Conservation (phyloP, 1,139 yeast genomes). For the Debaryomyces coudertii region DNA sequence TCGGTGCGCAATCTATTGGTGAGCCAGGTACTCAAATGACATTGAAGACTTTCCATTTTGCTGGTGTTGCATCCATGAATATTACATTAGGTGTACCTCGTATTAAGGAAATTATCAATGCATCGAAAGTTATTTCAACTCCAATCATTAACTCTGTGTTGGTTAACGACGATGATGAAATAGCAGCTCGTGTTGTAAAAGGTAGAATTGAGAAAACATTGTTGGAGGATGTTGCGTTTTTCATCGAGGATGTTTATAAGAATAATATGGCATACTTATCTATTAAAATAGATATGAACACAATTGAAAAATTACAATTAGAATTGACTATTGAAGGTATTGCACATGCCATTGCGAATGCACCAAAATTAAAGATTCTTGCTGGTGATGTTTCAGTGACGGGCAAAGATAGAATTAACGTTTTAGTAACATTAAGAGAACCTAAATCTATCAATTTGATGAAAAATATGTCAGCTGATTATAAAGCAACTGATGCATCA, state of each 20-base stretch:
- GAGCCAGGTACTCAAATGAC: slow-evolving; percentile 99
- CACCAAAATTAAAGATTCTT: slow-evolving; percentile 86
- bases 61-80: slow-evolving; percentile 99
- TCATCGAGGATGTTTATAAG: slow-evolving; percentile 91
- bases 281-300: slow-evolving; percentile 77
- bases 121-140: slow-evolving; percentile 91
- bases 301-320: slow-evolving; percentile 87
- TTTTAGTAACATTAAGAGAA: slow-evolving; percentile 67
- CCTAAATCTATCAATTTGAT: slow-evolving; percentile 42
- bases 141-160: slow-evolving; percentile 95
- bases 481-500: slow-evolving; percentile 27
- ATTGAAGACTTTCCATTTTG: slow-evolving; percentile 97
- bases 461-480: slow-evolving; percentile 31
- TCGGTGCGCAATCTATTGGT: slow-evolving; percentile 98
- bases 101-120: slow-evolving; percentile 97
- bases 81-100: slow-evolving; percentile 99
- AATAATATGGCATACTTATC: slow-evolving; percentile 78
- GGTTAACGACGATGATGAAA: slow-evolving; percentile 91
- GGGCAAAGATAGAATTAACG: slow-evolving; percentile 72
- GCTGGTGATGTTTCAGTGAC: slow-evolving; percentile 71
- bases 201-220: slow-evolving; percentile 95
- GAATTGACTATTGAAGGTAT: slow-evolving; percentile 86
- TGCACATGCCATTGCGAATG: slow-evolving; percentile 76
- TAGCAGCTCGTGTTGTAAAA: slow-evolving; percentile 98
- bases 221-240: slow-evolving; percentile 82